phyloP scores from a whole-genome alignment of 352 stramenopile genomes.

The Globisporangium cystogenes region DNA sequence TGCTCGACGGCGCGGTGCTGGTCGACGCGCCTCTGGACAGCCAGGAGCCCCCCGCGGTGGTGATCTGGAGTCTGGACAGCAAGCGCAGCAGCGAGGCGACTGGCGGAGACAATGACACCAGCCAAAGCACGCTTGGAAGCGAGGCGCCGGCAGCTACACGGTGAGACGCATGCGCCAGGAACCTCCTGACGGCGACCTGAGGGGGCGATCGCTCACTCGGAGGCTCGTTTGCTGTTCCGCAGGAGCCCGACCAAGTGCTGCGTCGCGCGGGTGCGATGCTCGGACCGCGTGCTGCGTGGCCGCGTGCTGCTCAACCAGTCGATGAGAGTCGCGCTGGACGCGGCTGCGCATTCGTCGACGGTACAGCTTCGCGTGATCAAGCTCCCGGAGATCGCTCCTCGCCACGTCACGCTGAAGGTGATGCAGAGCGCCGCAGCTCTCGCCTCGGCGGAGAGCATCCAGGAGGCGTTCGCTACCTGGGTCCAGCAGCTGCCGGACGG shows the following conservation, averaged over 20 bases:
- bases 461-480: constrained; percentile 31
- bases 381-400: constrained; percentile 32
- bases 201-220: background rate
- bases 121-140: background rate
- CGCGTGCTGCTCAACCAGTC: constrained; percentile 32
- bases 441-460: constrained; percentile 9
- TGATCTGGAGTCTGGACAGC: constrained; percentile 24
- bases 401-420: constrained; percentile 23
- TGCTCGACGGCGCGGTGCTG: constrained; percentile 52
- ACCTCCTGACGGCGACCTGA: background rate
- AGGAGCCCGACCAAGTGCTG: constrained; percentile 17
- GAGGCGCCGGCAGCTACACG: constrained; percentile 1
- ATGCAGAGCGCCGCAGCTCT: constrained; percentile 3
- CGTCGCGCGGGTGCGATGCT: constrained; percentile 41
- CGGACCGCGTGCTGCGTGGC: constrained; percentile 21
- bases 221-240: background rate
- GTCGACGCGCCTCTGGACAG: constrained; percentile 17
- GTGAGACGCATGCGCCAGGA: background rate
- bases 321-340: constrained; percentile 12
- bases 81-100: background rate
- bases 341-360: constrained; percentile 10
- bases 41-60: constrained; percentile 34
- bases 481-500: constrained; percentile 9
- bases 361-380: constrained; percentile 51
- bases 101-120: background rate